Conservation (phyloP, 1,139 yeast species). For the Diutina rugosa region DNA sequence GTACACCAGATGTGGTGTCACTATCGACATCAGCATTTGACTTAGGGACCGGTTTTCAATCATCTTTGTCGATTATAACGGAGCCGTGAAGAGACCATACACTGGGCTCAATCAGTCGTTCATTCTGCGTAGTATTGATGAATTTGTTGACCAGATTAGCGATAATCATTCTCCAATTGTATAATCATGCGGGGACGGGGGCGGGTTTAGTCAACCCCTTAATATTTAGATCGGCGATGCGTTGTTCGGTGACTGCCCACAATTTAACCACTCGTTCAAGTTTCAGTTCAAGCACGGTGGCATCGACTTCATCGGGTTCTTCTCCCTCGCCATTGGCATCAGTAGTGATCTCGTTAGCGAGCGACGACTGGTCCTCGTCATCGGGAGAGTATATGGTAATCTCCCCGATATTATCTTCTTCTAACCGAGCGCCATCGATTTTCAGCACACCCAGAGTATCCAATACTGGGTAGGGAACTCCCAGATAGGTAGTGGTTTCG, state of each 20-base stretch:
- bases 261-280: slow-evolving; percentile 43
- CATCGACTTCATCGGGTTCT: slow-evolving; percentile 6
- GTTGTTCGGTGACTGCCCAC: slow-evolving; percentile 51
- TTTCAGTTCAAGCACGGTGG: slow-evolving; percentile 27
- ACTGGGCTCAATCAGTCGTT: too few species aligned
- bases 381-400: neutral
- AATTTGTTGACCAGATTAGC: too few species aligned
- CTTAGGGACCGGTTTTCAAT: too few species aligned
- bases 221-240: slow-evolving; percentile 25
- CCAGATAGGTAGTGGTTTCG: neutral
- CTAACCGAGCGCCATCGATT: neutral
- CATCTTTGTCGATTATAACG: too few species aligned
- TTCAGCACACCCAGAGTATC: neutral
- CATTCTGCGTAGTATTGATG: too few species aligned
- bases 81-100: too few species aligned
- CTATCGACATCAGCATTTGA: too few species aligned
- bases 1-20: too few species aligned
- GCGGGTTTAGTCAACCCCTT: neutral
- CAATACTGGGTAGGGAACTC: neutral
- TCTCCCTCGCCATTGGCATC: slow-evolving; percentile 2
- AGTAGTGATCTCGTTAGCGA: neutral
- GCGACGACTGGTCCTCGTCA: neutral
- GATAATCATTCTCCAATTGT: too few species aligned
- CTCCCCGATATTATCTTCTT: neutral
- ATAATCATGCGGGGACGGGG: neutral